Base-by-base conservation (phyloP, 495 filamentous ascomycete genomes). In the Xylaria castorea region DNA sequence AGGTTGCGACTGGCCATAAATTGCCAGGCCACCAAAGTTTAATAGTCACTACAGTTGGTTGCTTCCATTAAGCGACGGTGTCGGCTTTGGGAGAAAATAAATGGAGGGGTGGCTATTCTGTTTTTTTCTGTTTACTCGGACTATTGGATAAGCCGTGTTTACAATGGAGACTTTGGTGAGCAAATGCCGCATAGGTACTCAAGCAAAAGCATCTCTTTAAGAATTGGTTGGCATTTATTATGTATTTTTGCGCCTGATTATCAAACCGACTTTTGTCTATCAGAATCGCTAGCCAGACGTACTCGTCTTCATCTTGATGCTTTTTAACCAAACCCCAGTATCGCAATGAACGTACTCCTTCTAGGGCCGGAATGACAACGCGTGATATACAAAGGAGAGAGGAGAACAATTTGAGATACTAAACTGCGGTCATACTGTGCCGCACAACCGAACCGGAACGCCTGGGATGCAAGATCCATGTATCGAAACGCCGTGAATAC, bases 381-480 rank as follows among this genome's bases (percentile, higher is more conserved):
- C 58, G 22, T 53, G 38, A 9, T 34, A n/a, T 53, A 53, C 20
- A 61, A 36, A 67, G 5, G 20, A 36, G 64, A 67, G 64, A 66
- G 64, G 64, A 67, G 64, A 67, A 53, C 11, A 34, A 32, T 3
- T 4, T 5, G 2, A 67, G 40, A 53, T 8, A 50, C 11, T 34
- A 7, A 27, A 50, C 12, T 50, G 40, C 44, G 22, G 38, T 7
- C 5, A 64, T 42, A 6, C 34, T 20, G 7, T 38, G 58, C 58
- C 58, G 58, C 32, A 22, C 18, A 44, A 44, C 36, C 18, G 22
- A 64, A 64, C 61, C 61, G 38, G 61, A 64, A 64, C 61, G 61
- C 61, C 61, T 40, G n/a, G 61, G 22, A 64, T 64, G 61, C 61
- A 34, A 30, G 36, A 30, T 44, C 38, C 30, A 64, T 64, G 36